Evolutionary conservation across 768 basidiomycete genomes (phyloP).

Genomic region (Hericium rajendrae): DNA sequence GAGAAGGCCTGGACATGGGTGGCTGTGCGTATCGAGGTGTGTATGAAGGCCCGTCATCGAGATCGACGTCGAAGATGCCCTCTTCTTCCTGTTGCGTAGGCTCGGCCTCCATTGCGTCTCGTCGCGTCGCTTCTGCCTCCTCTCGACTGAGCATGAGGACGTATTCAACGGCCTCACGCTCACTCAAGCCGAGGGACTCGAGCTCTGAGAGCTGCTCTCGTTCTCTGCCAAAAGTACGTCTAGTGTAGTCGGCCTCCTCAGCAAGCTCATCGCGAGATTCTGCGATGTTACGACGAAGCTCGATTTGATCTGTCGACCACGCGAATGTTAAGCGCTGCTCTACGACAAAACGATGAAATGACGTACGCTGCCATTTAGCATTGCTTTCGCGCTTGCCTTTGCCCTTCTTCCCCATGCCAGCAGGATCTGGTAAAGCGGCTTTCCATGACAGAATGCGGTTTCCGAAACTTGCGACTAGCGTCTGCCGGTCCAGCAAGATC

Average conservation of each 20-base stretch:
- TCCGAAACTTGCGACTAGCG: slow-evolving; percentile 51
- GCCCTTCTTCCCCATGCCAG: slow-evolving; percentile 19
- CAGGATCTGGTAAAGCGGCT: slow-evolving; percentile 37
- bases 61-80: slow-evolving; percentile 49
- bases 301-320: slow-evolving; percentile 41
- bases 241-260: slow-evolving; percentile 33
- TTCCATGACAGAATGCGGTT: slow-evolving; percentile 61
- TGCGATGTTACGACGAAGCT: slow-evolving; percentile 50
- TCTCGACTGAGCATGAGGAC: slow-evolving; percentile 79
- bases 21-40: background rate
- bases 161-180: slow-evolving; percentile 71
- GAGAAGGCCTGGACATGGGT: background rate
- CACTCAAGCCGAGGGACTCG: slow-evolving; percentile 58
- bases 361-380: slow-evolving; percentile 31
- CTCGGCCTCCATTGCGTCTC: background rate
- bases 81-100: slow-evolving; percentile 25
- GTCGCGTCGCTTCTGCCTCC: slow-evolving; percentile 36
- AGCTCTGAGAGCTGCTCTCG: slow-evolving; percentile 49
- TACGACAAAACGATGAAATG: background rate
- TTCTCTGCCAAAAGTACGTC: slow-evolving; percentile 35
- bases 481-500: slow-evolving; percentile 46
- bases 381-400: slow-evolving; percentile 13
- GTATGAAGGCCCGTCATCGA: slow-evolving; percentile 29
- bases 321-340: background rate
- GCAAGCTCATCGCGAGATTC: slow-evolving; percentile 48